Percentiles rank a stretch among this genome's conserved stretches.
Evolutionary conservation across 78 protist species (phyloP).

Genomic region (Polysphondylium violaceum): DNA sequence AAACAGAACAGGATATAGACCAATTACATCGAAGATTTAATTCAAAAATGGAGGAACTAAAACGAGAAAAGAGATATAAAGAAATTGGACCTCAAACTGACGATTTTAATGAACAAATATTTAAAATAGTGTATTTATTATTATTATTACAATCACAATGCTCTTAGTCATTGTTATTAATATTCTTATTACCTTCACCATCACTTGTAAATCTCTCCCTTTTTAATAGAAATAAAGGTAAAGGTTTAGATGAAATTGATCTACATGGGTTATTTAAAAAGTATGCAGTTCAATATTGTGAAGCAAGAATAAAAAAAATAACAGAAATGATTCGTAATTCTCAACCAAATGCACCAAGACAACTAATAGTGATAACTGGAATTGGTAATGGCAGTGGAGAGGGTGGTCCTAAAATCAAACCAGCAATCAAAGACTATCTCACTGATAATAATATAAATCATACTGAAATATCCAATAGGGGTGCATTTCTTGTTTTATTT

Average conservation of each 20-base stretch:
- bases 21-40: not conserved
- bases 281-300: not conserved
- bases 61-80: too few species aligned
- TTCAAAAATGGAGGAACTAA: not conserved
- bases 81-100: not conserved
- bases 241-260: not conserved
- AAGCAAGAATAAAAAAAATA: not conserved
- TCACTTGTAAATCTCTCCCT: too few species aligned
- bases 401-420: not conserved
- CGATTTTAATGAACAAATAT: not conserved
- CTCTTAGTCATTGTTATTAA: not conserved
- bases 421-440: not conserved
- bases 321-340: not conserved
- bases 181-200: not conserved
- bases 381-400: not conserved
- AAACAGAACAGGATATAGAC: not conserved
- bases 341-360: not conserved
- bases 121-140: not conserved
- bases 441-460: not conserved
- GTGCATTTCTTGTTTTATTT: not conserved
- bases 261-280: not conserved
- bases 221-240: not conserved
- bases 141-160: not conserved
- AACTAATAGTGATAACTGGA: not conserved
- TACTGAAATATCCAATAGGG: not conserved